Evolutionary conservation across 2,329 filamentous ascomycete species (phyloP), one percentile per base, ranked within the genome.

Genomic region (Mycosphaerella arachidis): DNA sequence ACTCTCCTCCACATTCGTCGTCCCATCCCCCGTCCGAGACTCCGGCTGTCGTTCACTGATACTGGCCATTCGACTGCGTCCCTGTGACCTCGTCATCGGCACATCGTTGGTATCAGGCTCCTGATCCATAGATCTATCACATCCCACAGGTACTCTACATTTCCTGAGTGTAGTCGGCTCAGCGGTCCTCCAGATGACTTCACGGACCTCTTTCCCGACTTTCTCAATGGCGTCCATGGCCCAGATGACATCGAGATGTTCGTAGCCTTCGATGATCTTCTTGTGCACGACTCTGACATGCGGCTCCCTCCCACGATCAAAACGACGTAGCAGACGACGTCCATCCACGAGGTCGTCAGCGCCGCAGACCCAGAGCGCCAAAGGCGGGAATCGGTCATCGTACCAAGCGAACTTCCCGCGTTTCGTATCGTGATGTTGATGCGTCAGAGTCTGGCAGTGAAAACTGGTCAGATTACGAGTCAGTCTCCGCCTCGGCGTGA

Each of bases 191-290:
- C 92, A 97, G 12, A 97, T 74, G 13, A 95, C 87, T 68, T 93
- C 87, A 31, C 86, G 83, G 0, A 97, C 79, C 76, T 96, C 92
- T 58, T 79, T 81, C 5, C 92, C 94, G 0, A 97, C 90, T 72
- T 93, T 84, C 52, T 93, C 87, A 16, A 92, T 85, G 0, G 86
- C 86, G 70, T 97, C 92, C 81, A 97, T 91, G 0, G 92, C 92
- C 93, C 93, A 97, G 40, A 97, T 86, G 1, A 97, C 91, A 75
- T 97, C 93, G 4, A 97, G 81, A 75, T 97, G 93, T 76, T 97
- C 93, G 72, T 96, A 96, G 51, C 88, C 90, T 2, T 90, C 86
- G 48, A 97, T 89, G 24, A 95, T 79, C 71, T 91, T 95, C 63
- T 84, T 83, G 75, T 96, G 90, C 4, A 96, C 90, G 5, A 97